Evolutionary conservation across 2,329 filamentous ascomycete genomes (phyloP), one percentile per base, ranked within the genome.

Genomic region (Aspergillus quadricinctus): DNA sequence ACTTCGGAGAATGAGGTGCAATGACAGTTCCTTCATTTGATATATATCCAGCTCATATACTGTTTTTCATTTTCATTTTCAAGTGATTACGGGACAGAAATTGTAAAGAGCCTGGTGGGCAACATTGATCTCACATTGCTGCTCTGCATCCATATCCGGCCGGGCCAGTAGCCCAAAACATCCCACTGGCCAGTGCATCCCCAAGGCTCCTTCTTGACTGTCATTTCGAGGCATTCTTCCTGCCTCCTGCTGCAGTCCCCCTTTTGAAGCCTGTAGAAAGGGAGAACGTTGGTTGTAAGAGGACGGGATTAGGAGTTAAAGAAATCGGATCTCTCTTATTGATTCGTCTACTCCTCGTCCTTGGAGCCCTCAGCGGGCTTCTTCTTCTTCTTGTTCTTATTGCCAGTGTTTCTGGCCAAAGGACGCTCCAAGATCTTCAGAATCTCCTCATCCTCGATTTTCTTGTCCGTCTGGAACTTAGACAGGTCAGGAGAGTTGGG

Each of bases 391-490:
- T 91, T 92, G 74, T 92, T 92, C 78, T 90, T 90, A 64, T 87
- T 81, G 52, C 78, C 78, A 46, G 80, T 78, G 23, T 81, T 78
- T 71, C 83, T 84, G 59, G 81, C 78, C 67, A 96, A 78, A 31
- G 93, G 93, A 76, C 90, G 89, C 78, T 94, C 92, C 52, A 99
- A 83, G 63, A 97, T 93, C 82, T 94, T 90, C 67, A 97, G 86
- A 64, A 99, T 83, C 79, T 97, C 93, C 80, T 96, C 91, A 63
- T 97, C 93, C 64, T 87, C 88, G 70, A 99, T 96, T 84, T 97
- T 97, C 85, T 97, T 97, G 76, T 97, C 92, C 35, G 90, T 88
- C 84, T 96, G 88, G 82, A 88, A 85, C 80, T 92, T 92, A 72
- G 82, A 84, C 60, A 94, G 74, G 71, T 97, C 91, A 61, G 88